A percentile compares a stretch with the other conserved stretches of the same genome.
Conservation (phyloP, 2,329 filamentous ascomycete genomes). For the Blastomyces silverae region DNA sequence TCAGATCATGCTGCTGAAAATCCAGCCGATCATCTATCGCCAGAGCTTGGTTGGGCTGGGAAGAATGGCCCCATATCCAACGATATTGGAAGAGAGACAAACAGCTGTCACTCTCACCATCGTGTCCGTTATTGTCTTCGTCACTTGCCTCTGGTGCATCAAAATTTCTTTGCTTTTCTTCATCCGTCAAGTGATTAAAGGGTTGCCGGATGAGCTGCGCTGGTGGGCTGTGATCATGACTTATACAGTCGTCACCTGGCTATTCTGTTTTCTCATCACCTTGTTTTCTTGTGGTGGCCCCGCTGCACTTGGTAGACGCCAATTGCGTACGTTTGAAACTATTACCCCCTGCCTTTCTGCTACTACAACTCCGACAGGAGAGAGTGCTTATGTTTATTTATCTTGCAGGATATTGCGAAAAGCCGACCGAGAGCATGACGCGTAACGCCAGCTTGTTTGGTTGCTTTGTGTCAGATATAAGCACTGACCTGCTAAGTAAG, state of each 20-base stretch:
- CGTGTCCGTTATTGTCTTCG: not conserved
- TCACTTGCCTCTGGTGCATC: not conserved
- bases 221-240: slow-evolving; percentile 12
- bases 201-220: slow-evolving; percentile 6
- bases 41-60: not conserved
- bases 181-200: not conserved
- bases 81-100: not conserved
- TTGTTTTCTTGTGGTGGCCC: slow-evolving; percentile 17
- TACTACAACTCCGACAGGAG: not conserved
- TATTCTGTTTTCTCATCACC: slow-evolving; percentile 14
- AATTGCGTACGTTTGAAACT: not conserved
- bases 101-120: not conserved
- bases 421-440: not conserved
- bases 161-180: not conserved
- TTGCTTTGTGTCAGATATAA: not conserved
- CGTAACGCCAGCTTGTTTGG: not conserved
- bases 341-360: not conserved
- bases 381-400: not conserved
- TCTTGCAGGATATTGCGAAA: not conserved
- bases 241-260: slow-evolving; percentile 12
- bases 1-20: not conserved
- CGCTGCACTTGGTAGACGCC: not conserved
- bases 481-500: not conserved
- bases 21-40: not conserved
- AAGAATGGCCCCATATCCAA: not conserved